Conservation (phyloP, 257 asterid species). For the Solanum appendiculatum region DNA sequence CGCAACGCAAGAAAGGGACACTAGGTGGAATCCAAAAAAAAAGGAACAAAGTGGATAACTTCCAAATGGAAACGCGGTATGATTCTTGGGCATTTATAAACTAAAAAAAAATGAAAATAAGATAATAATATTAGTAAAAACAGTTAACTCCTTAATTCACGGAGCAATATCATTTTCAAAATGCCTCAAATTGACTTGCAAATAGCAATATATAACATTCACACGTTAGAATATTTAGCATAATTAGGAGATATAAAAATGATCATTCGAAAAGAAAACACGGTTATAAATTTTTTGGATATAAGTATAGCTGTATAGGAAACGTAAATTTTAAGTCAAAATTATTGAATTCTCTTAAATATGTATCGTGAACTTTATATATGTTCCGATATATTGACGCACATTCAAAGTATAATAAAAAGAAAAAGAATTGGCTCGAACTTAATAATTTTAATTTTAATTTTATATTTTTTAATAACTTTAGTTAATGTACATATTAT, state of each 20-base stretch:
- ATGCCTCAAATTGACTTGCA: background rate
- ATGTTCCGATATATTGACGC: no score
- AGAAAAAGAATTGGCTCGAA: background rate
- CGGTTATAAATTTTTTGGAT: background rate
- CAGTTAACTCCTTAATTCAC: background rate
- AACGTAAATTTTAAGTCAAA: no score
- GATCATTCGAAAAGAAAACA: background rate
- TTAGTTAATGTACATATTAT: background rate
- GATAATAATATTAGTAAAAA: background rate
- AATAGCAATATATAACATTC: background rate
- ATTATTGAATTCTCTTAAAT: no score
- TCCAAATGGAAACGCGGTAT: background rate
- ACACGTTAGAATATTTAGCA: background rate
- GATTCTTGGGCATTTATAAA: background rate
- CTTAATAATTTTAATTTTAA: no score
- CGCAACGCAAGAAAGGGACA: background rate
- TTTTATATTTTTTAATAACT: rapidly evolving
- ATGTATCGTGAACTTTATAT: no score
- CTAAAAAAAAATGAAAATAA: background rate
- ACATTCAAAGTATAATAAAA: no score
- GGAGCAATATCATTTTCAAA: background rate
- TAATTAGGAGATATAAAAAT: background rate
- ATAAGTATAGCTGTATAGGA: background rate
- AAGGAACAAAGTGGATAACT: background rate
- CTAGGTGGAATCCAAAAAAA: no score